Evolutionary conservation across 345 rosid species (phyloP).

Genomic region (Citrus maxima): DNA sequence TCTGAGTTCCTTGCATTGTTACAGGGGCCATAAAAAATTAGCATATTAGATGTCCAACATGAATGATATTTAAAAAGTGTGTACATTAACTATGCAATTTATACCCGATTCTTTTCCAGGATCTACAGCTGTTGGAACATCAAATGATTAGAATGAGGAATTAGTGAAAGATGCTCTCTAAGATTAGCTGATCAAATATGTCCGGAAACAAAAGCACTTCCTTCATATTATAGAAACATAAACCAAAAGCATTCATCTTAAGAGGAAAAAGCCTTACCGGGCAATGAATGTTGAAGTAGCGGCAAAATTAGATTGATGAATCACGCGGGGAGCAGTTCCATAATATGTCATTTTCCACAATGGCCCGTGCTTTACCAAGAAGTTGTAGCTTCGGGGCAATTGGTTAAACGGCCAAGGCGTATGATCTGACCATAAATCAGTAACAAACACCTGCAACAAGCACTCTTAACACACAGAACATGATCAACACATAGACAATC

Average conservation of each 20-base stretch:
- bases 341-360: constrained; percentile 93
- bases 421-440: constrained; percentile 98
- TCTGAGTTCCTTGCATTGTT: background rate
- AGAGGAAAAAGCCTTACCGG: constrained; percentile 50
- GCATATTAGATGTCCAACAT: background rate
- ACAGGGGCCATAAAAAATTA: background rate
- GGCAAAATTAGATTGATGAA: constrained; percentile 95
- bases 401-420: constrained; percentile 99
- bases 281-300: constrained; percentile 96
- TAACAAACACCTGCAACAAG: constrained; percentile 77
- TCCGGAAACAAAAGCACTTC: background rate
- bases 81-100: constrained; percentile 1
- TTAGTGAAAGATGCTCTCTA: background rate
- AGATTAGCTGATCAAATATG: background rate
- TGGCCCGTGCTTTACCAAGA: constrained; percentile 90
- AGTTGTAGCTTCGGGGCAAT: constrained; percentile 91
- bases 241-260: constrained; percentile 2
- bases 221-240: background rate
- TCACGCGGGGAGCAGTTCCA: constrained; percentile 79
- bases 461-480: constrained; percentile 34
- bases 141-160: background rate
- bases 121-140: background rate
- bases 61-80: background rate
- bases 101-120: background rate
- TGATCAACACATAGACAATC: constrained; percentile 12